Percentiles rank a stretch among this genome's conserved stretches.
Conservation (phyloP, 2,329 filamentous ascomycete genomes). For the Pyrenophora tritici-repentis region DNA sequence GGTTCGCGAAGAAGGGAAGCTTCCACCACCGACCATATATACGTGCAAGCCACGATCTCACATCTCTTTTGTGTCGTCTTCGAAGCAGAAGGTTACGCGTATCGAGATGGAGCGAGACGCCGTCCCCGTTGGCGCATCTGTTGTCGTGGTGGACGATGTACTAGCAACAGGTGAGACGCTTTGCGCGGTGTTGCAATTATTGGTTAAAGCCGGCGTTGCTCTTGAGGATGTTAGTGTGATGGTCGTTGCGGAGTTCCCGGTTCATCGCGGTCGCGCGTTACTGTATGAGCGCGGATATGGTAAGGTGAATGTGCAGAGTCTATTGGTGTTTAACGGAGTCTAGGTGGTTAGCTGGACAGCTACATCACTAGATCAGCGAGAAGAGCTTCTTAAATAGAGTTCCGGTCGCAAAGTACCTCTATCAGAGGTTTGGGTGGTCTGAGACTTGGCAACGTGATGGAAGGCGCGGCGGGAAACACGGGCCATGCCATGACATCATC, state of each 20-base stretch:
- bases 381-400: too few relatives aligned
- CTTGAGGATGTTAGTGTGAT: slow-evolving; percentile 54
- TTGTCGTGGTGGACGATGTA: slow-evolving; percentile 66
- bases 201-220: slow-evolving; percentile 52
- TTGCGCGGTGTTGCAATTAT: slow-evolving; percentile 57
- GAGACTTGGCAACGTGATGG: too few relatives aligned
- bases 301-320: slow-evolving; percentile 55
- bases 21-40: slow-evolving; percentile 62
- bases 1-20: slow-evolving; percentile 62
- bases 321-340: slow-evolving; percentile 56
- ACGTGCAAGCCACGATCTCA: slow-evolving; percentile 56
- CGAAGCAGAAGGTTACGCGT: slow-evolving; percentile 30
- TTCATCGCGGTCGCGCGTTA: slow-evolving; percentile 57
- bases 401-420: too few relatives aligned
- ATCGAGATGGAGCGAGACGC: slow-evolving; percentile 58
- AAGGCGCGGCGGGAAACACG: too few relatives aligned
- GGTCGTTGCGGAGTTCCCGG: slow-evolving; percentile 63
- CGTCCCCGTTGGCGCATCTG: slow-evolving; percentile 48
- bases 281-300: slow-evolving; percentile 58
- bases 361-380: too few relatives aligned
- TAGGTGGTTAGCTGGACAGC: too few relatives aligned
- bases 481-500: too few relatives aligned
- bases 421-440: too few relatives aligned
- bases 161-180: slow-evolving; percentile 62
- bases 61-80: slow-evolving; percentile 53